A percentile compares a stretch with the other conserved stretches of the same genome.
These are phyloP conservation scores for Leishmania amazonensis DNA, from an alignment of 208 protist species.

Conservation along the genomic window DNA sequence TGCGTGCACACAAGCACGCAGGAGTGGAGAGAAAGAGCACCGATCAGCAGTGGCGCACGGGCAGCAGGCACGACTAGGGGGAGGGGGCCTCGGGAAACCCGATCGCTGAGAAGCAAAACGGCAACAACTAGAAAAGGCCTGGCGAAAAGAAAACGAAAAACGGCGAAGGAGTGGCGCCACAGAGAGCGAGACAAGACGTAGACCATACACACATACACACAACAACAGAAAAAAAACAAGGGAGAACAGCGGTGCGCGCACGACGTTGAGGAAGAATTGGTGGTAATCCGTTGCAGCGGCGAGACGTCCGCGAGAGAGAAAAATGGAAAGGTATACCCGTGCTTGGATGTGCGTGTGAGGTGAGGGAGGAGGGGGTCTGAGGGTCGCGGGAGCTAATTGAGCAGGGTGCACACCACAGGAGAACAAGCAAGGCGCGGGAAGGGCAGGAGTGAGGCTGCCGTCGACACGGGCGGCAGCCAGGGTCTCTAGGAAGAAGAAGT, in stretches of 20 bases:
- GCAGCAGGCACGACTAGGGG: background rate
- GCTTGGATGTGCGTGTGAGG: background rate
- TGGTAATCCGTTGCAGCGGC: background rate
- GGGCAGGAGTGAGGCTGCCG: background rate
- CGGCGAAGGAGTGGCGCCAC: background rate
- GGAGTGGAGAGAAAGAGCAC: background rate
- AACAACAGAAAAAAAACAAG: background rate
- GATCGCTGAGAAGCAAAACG: background rate
- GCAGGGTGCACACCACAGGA: background rate
- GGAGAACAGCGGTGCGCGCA: background rate
- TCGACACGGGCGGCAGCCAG: background rate
- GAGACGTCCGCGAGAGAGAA: slow-evolving; percentile 1
- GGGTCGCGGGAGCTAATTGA: background rate
- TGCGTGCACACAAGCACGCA: background rate
- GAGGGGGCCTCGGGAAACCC: background rate
- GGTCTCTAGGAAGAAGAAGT: background rate
- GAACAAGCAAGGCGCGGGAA: background rate
- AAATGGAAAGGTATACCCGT: background rate
- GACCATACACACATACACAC: background rate
- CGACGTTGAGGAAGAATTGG: background rate
- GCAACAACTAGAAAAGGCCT: background rate
- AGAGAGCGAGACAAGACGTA: background rate
- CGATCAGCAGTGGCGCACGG: background rate
- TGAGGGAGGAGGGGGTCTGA: background rate
- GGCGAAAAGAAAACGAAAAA: slow-evolving; percentile 10